Percentiles rank a stretch among this genome's conserved stretches.
These are phyloP conservation scores for Aspergillus panamensis DNA, from an alignment of 495 filamentous ascomycete genomes.

Conservation along the genomic window DNA sequence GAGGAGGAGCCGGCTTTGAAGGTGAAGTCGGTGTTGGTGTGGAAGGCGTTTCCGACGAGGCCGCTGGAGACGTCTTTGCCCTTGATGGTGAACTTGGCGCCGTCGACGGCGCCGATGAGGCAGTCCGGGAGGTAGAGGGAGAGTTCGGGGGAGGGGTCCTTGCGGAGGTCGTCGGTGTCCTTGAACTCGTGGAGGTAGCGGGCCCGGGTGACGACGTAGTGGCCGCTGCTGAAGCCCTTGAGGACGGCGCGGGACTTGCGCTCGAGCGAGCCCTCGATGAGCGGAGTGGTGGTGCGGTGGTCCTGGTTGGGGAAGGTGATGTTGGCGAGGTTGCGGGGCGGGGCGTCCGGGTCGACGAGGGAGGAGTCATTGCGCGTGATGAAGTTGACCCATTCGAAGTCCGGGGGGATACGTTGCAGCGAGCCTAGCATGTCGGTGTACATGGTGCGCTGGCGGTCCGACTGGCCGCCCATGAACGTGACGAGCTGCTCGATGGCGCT, in stretches of 20 bases:
- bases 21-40: constrained; percentile 58
- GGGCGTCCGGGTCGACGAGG: constrained; percentile 75
- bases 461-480: constrained; percentile 69
- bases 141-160: constrained; percentile 79
- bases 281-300: constrained; percentile 71
- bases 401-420: constrained; percentile 75
- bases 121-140: constrained; percentile 93
- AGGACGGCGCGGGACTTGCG: constrained; percentile 79
- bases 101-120: constrained; percentile 66
- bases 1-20: constrained; percentile 71
- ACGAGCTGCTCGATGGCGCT: constrained; percentile 75
- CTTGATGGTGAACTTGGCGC: constrained; percentile 87
- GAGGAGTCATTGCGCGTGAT: constrained; percentile 58
- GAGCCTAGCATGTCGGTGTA: constrained; percentile 77
- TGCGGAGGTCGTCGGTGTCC: constrained; percentile 76
- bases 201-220: constrained; percentile 84
- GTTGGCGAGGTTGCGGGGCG: constrained; percentile 64
- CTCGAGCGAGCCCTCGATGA: constrained; percentile 84
- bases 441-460: constrained; percentile 73
- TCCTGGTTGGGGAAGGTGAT: constrained; percentile 85
- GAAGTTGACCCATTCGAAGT: constrained; percentile 93
- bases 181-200: constrained; percentile 95
- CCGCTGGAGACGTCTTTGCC: constrained; percentile 78
- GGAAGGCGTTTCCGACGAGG: constrained; percentile 56
- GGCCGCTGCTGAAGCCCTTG: constrained; percentile 71